Evolutionary conservation across 176 grass and related monocot species (phyloP), one percentile per base, ranked within the genome.

Genomic region (Leersia perrieri): DNA sequence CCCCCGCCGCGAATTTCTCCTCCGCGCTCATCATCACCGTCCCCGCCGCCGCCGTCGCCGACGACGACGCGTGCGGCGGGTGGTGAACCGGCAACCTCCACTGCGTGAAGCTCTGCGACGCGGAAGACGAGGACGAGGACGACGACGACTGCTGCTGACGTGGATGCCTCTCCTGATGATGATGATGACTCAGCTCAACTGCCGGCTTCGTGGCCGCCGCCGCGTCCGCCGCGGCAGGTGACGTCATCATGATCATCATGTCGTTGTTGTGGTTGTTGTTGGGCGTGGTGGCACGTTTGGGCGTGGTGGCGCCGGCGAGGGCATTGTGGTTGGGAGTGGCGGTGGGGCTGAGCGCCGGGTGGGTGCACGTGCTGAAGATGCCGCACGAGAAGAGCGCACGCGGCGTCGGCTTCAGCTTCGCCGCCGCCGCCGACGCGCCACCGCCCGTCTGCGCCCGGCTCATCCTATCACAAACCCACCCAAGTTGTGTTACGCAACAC

Each of bases 101-200:
- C 87, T 91, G 89, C 31, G 92, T 94, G 81, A 94, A 94, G 74
- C 92, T 94, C 89, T 91, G 92, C 23, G 89, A 94, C 29, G 92
- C 88, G 9, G 92, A 94, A 5, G 89, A 91, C 0, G 89, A 94
- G 0, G 92, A 94, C 1, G 92, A 94, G 0, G 92, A 94, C 0
- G 92, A 94, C 0, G 87, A 94, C 0, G 92, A 89, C 22, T 41
- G 78, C 1, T 5, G 75, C 3, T 31, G 72, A 18, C 68, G 49
- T 13, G 12, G 41, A 41, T 41, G 39, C 45, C 45, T 49, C 12
- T 16, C 20, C 22, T 31, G 75, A 2, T 5, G 65, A 3, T 32
- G 73, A 25, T 72, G 83, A 38, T 76, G 76, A 5, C 55, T 30
- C 36, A 47, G 69, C 8, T 73, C 57, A n/a, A 62, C 30, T n/a